Base-by-base conservation (phyloP, 2,329 filamentous ascomycete species). In the Laburnicola sp. region DNA sequence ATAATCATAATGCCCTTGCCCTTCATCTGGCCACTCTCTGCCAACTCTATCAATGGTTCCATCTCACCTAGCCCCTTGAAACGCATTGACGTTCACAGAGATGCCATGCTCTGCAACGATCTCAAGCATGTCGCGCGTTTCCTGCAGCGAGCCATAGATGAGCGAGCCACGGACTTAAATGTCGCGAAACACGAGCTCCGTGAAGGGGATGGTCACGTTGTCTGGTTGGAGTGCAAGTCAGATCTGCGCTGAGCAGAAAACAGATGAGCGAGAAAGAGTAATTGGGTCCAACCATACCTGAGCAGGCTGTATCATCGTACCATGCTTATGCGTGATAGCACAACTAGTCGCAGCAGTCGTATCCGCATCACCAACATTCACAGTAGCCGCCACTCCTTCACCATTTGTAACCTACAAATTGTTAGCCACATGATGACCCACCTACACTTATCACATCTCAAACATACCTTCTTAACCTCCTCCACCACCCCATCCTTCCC, bases 271-370 rank as follows among this genome's bases (percentile, higher is more conserved):
- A 16, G 4, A 21, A 30, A 10, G 8, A 23, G 26, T 22, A 8
- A 62, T 22, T 6, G 34, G 34, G 6, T 22, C 10, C 22, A 53
- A 6, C 71, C 68, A 1, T 59, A 64, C 21, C 66, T 84, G 82
- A n/a, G 82, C 82, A 41, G 86, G 78, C 64, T 86, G 81, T 2
- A 86, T 73, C 61, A 85, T 73, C 0, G 72, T 76, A 2, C 82
- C 82, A 60, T 86, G 83, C 76, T 81, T 84, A 60, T 75, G 79
- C 0, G 83, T 86, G 0, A 84, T 71, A 0, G 81, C 82, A 45
- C 79, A 82, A 0, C 75, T 78, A 22, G 78, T 65, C 4, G 75
- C 80, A 35, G 80, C 77, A 2, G 82, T 78, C 0, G 68, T 69
- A 1, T 72, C 64, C 16, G 80, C 78, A 54, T 85, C 82, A n/a